phyloP scores from a whole-genome alignment of 1,284 basidiomycete species.

The Pseudozyma sp. region DNA sequence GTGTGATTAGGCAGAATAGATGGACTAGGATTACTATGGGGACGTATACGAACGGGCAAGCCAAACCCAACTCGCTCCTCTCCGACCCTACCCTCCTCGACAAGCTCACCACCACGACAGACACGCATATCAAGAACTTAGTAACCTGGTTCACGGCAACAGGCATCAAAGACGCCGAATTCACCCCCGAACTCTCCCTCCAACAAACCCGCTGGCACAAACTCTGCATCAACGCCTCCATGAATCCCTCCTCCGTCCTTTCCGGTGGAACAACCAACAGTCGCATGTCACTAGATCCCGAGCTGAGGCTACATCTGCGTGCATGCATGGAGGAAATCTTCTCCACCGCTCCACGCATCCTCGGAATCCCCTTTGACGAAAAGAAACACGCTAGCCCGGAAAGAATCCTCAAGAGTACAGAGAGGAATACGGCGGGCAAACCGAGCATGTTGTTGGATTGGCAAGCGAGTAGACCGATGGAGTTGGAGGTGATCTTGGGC shows the following conservation, averaged over 20 bases:
- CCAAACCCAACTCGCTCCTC: conserved; percentile 36
- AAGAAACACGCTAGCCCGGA: conserved; percentile 69
- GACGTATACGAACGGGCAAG: conserved; percentile 66
- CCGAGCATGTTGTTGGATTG: conserved; percentile 72
- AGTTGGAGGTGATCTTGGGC: conserved; percentile 70
- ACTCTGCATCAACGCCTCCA: conserved; percentile 70
- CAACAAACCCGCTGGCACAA: conserved; percentile 72
- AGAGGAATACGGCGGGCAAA: conserved; percentile 69
- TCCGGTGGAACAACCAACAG: conserved; percentile 70
- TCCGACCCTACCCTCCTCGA: conserved; percentile 22
- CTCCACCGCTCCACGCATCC: conserved; percentile 67
- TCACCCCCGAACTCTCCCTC: conserved; percentile 68
- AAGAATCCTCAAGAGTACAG: conserved; percentile 68
- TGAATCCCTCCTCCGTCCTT: conserved; percentile 71
- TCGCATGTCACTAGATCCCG: conserved; percentile 69
- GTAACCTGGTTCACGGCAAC: conserved; percentile 65
- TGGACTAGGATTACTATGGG: conserved; percentile 71
- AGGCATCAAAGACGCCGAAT: conserved; percentile 70
- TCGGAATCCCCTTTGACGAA: conserved; percentile 67
- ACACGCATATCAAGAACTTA: conserved; percentile 50
- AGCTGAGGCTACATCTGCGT: conserved; percentile 67
- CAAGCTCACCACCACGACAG: conserved; percentile 15
- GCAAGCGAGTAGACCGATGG: conserved; percentile 69
- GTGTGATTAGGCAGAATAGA: conserved; percentile 70
- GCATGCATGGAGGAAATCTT: conserved; percentile 71